phyloP scores from a whole-genome alignment of 805 yeast genomes.

The Wickerhamiella nectarea region DNA sequence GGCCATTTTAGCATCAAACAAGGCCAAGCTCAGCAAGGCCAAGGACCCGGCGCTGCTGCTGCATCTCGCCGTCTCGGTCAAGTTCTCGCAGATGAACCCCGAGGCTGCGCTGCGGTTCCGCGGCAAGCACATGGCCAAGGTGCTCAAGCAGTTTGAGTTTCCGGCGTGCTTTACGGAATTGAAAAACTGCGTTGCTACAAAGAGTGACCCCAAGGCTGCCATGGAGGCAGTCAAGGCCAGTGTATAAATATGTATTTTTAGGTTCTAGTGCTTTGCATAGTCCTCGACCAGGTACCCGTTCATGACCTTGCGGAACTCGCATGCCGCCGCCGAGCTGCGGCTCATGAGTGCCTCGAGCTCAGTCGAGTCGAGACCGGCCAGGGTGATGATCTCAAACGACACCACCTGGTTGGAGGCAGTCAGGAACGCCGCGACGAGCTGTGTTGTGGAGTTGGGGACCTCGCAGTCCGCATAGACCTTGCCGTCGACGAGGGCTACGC shows the following conservation, averaged over 20 bases:
- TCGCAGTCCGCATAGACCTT: slow-evolving; percentile 14
- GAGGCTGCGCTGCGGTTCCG: slow-evolving; percentile 17
- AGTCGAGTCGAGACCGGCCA: slow-evolving; percentile 9
- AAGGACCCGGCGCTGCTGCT: slow-evolving; percentile 20
- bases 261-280: slow-evolving; percentile 11
- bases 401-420: slow-evolving; percentile 15
- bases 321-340: slow-evolving; percentile 16
- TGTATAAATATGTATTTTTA: background rate
- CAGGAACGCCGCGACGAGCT: slow-evolving; percentile 18
- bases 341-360: slow-evolving; percentile 13
- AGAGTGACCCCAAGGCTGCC: background rate
- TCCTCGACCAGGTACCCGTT: slow-evolving; percentile 19
- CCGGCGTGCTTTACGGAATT: slow-evolving; percentile 16
- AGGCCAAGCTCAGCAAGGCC: slow-evolving; percentile 14
- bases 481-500: slow-evolving; percentile 14
- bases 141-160: slow-evolving; percentile 19
- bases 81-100: background rate
- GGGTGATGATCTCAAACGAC: slow-evolving; percentile 16
- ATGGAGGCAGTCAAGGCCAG: background rate
- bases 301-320: slow-evolving; percentile 15
- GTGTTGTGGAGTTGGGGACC: slow-evolving; percentile 9
- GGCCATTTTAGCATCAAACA: slow-evolving; percentile 7
- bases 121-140: slow-evolving; percentile 24
- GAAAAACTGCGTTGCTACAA: slow-evolving; percentile 9
- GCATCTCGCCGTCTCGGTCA: slow-evolving; percentile 18